Conservation (phyloP, 305 asterid genomes). For the Ajuga reptans region DNA sequence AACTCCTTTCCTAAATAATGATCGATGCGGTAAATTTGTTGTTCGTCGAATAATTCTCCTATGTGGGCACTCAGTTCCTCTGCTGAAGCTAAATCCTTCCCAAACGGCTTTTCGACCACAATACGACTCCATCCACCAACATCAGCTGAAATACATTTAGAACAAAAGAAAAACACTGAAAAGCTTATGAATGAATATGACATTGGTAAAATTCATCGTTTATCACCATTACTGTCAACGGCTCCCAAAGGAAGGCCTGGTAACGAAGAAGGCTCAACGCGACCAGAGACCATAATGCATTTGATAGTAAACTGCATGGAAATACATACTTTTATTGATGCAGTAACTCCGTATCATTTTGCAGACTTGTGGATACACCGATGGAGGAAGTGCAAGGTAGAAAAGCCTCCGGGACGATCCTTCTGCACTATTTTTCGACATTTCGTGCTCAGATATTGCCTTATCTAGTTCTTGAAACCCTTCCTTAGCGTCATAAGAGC, state of each 20-base stretch:
- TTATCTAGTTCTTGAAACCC: conserved; percentile 71
- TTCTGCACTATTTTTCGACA: conserved; percentile 49
- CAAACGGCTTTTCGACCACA: conserved; percentile 97
- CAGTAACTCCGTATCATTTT: conserved; percentile 69
- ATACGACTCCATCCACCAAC: conserved; percentile 95
- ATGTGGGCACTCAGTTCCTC: conserved; percentile 91
- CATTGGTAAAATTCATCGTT: not conserved
- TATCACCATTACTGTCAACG: not conserved
- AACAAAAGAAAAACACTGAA: too few species aligned
- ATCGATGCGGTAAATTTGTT: conserved; percentile 89
- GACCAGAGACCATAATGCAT: not conserved
- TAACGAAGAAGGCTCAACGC: not conserved
- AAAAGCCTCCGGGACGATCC: conserved; percentile 87
- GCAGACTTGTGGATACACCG: conserved; percentile 92
- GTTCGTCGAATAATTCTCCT: conserved; percentile 81
- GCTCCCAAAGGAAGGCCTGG: too few species aligned
- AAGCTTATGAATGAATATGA: too few species aligned
- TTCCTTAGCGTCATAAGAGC: conserved; percentile 77
- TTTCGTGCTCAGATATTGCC: conserved; percentile 73
- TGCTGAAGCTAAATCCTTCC: conserved; percentile 89
- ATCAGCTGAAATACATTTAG: conserved; percentile 49
- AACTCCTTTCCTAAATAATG: conserved; percentile 96
- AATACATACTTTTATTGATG: conserved; percentile 64
- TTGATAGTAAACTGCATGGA: not conserved
- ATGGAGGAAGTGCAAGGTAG: conserved; percentile 97